Conservation (phyloP, 2,329 filamentous ascomycete species). For the Penicillium griseofulvum region DNA sequence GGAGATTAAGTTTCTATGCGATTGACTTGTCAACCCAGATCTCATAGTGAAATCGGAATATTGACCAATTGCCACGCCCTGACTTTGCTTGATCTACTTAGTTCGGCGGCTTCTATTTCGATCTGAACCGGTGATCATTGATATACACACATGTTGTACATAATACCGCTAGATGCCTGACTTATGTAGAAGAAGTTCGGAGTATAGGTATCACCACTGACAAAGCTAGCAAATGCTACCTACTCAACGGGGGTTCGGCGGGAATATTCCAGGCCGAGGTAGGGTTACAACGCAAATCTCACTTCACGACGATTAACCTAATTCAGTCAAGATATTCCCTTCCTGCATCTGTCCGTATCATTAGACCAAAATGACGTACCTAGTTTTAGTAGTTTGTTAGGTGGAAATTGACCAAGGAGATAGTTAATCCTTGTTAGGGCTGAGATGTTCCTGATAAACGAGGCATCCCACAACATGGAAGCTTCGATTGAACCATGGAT, state of each 20-base stretch:
- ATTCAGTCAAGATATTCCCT: not conserved
- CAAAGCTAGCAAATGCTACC: too few species aligned
- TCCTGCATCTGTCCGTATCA: not conserved
- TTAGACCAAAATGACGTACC: not conserved
- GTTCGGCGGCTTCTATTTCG: not conserved
- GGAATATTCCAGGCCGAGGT: too few species aligned
- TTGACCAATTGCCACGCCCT: not conserved
- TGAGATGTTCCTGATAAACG: not conserved
- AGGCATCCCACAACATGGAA: not conserved
- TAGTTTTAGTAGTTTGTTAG: not conserved
- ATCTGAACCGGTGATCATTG: not conserved
- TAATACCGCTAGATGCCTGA: not conserved
- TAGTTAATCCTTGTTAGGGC: not conserved
- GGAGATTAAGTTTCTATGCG: not conserved
- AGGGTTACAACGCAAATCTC: too few species aligned
- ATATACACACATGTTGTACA: not conserved
- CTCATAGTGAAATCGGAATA: not conserved
- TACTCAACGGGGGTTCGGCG: too few species aligned
- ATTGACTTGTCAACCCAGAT: not conserved
- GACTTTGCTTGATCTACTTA: not conserved
- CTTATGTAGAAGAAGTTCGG: not conserved
- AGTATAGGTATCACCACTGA: not conserved
- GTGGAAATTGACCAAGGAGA: not conserved
- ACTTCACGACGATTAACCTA: not conserved
- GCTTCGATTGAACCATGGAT: conserved; percentile 3